Percentiles rank a stretch among this genome's conserved stretches.
Evolutionary conservation across 1,284 basidiomycete genomes (phyloP).

Genomic region (Trametes pubescens): DNA sequence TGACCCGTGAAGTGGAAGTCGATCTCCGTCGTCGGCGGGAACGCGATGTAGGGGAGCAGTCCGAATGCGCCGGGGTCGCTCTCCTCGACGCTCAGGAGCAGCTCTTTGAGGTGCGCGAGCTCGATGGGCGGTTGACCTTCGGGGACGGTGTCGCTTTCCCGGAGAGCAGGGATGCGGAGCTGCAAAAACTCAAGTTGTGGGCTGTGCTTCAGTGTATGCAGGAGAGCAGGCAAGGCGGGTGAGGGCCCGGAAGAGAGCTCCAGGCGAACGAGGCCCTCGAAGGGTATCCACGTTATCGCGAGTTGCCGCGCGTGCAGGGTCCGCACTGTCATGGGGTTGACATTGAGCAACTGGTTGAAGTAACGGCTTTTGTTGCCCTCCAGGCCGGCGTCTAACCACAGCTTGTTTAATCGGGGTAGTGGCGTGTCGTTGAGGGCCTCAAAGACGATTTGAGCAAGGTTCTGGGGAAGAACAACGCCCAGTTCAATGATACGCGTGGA

Average conservation of each 20-base stretch:
- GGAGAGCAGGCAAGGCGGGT: constrained; percentile 15
- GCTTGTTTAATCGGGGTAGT: constrained; percentile 15
- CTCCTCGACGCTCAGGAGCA: constrained; percentile 11
- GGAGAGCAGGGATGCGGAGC: constrained; percentile 8
- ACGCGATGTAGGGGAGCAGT: constrained; percentile 20
- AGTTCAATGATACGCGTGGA: constrained; percentile 20
- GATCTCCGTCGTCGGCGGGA: constrained; percentile 14
- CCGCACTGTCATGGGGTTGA: constrained; percentile 17
- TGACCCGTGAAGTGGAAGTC: constrained; percentile 13
- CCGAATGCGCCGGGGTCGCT: constrained; percentile 9
- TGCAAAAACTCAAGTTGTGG: constrained; percentile 13
- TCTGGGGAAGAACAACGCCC: constrained; percentile 13
- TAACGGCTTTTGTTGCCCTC: background rate
- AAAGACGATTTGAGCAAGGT: constrained; percentile 1
- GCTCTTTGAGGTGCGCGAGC: constrained; percentile 14
- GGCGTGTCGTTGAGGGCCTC: constrained; percentile 9
- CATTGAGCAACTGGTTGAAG: constrained; percentile 10
- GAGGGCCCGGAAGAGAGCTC: constrained; percentile 14
- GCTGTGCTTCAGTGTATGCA: constrained; percentile 19
- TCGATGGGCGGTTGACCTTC: background rate
- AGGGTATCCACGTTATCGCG: constrained; percentile 18
- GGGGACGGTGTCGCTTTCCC: background rate
- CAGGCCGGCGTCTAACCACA: constrained; percentile 16
- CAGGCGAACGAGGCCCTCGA: constrained; percentile 19
- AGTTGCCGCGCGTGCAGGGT: constrained; percentile 12